phyloP scores from a whole-genome alignment of 192 early-diverging fungal genomes.

The Backusella westeae region DNA sequence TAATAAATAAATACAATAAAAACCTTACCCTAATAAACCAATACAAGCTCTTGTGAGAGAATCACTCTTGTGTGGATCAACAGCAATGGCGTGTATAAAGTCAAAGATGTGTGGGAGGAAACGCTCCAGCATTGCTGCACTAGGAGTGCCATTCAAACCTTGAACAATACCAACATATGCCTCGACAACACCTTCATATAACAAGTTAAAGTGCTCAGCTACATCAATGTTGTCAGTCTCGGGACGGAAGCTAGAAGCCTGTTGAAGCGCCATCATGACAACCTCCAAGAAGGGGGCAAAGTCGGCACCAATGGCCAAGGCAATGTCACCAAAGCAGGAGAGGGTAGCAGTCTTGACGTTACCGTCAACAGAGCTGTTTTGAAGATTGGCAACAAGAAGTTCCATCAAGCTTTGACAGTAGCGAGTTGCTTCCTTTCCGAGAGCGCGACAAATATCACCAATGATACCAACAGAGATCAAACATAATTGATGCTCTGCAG shows the following conservation, averaged over 20 bases:
- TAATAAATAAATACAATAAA: not conserved
- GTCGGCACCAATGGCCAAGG: constrained; percentile 85
- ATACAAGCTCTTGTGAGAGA: constrained; percentile 71
- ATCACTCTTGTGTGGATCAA: constrained; percentile 63
- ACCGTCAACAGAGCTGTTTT: constrained; percentile 74
- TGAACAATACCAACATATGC: constrained; percentile 96
- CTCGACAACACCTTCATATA: constrained; percentile 90
- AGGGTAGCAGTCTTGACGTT: constrained; percentile 92
- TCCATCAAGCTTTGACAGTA: constrained; percentile 89
- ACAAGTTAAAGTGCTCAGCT: constrained; percentile 82
- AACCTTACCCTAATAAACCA: constrained; percentile 79
- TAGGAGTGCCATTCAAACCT: constrained; percentile 78
- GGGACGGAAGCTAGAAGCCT: constrained; percentile 72
- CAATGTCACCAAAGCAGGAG: constrained; percentile 97
- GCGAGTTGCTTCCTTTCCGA: constrained; percentile 70
- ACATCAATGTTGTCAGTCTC: constrained; percentile 66
- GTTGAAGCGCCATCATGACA: constrained; percentile 83
- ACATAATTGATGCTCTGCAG: constrained; percentile 91
- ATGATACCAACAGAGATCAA: constrained; percentile 94
- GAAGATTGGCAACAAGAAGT: constrained; percentile 72
- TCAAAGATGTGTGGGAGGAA: constrained; percentile 72
- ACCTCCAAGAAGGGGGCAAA: constrained; percentile 84
- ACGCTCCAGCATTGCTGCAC: constrained; percentile 60
- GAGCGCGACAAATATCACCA: constrained; percentile 92
- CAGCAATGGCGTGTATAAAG: constrained; percentile 71